Percentiles rank a stretch among this genome's conserved stretches.
Conservation (phyloP, 345 rosid species). For the Lepidium didymum region DNA sequence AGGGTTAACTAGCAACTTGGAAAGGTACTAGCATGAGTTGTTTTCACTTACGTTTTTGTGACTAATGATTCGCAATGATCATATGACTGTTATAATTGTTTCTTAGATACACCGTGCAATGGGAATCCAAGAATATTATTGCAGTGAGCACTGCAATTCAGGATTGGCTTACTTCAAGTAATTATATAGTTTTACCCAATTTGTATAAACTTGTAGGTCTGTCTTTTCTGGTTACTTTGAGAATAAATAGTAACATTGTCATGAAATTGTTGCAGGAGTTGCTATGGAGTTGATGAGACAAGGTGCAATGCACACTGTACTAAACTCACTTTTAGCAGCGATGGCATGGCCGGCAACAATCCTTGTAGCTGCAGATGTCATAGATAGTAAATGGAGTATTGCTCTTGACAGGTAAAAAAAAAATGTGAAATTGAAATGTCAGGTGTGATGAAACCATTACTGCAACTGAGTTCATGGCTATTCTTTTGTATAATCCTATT, state of each 20-base stretch:
- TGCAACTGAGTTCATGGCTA: not conserved
- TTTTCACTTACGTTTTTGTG: not conserved
- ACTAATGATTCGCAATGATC: not conserved
- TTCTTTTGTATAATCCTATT: constrained; percentile 10
- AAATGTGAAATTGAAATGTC: not conserved
- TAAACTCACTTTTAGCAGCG: constrained; percentile 64
- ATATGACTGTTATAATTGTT: not conserved
- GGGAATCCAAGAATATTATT: constrained; percentile 86
- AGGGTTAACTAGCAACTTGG: constrained; percentile 73
- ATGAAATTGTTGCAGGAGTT: constrained; percentile 45
- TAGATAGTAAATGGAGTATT: constrained; percentile 86
- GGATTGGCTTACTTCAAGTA: constrained; percentile 99
- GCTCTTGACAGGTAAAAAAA: constrained; percentile 66
- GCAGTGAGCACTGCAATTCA: constrained; percentile 97
- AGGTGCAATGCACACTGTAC: constrained; percentile 87
- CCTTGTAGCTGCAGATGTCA: constrained; percentile 69
- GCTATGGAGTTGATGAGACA: constrained; percentile 79
- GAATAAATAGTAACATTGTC: constrained; percentile 11
- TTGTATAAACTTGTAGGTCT: not conserved
- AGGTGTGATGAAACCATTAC: not conserved
- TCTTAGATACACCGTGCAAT: constrained; percentile 70
- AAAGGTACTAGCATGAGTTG: constrained; percentile 46
- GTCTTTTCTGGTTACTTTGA: not conserved
- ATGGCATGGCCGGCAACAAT: constrained; percentile 85
- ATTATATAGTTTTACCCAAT: constrained; percentile 22